Percentiles rank a stretch among this genome's conserved stretches.
phyloP scores from a whole-genome alignment of 2,329 filamentous ascomycete species.

The Cordyceps pruinosa region DNA sequence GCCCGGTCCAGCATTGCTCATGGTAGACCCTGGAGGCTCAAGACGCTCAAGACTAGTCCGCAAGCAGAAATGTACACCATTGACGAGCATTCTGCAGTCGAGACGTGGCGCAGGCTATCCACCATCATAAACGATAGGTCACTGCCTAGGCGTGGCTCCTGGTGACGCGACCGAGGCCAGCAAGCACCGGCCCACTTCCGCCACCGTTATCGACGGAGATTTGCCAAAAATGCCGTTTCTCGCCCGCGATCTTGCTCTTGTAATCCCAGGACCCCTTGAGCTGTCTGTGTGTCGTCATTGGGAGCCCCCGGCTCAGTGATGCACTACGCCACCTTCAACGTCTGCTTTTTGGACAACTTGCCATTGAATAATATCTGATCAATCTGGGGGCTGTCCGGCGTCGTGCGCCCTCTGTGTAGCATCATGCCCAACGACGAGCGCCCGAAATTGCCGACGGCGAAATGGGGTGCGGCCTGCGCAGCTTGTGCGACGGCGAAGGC shows the following conservation, averaged over 20 bases:
- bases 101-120: not conserved
- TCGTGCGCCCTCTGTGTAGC: not conserved
- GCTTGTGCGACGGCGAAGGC: constrained; percentile 43
- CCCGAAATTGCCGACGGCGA: constrained; percentile 30
- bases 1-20: no score
- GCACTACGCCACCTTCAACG: not conserved
- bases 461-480: constrained; percentile 45
- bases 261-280: not conserved
- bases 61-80: no score
- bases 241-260: not conserved
- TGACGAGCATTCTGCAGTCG: no score
- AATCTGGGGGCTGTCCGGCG: not conserved
- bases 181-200: not conserved
- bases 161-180: no score
- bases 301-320: not conserved
- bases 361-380: not conserved
- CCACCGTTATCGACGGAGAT: constrained; percentile 3
- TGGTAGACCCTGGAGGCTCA: no score
- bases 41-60: no score
- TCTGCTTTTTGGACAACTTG: not conserved
- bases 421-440: constrained; percentile 16
- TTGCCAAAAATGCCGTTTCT: constrained; percentile 12
- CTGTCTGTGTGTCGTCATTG: not conserved
- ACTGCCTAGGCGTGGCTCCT: not conserved
- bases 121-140: not conserved